phyloP scores from a whole-genome alignment of 345 rosid genomes.

The Eucalyptus curtisii region DNA sequence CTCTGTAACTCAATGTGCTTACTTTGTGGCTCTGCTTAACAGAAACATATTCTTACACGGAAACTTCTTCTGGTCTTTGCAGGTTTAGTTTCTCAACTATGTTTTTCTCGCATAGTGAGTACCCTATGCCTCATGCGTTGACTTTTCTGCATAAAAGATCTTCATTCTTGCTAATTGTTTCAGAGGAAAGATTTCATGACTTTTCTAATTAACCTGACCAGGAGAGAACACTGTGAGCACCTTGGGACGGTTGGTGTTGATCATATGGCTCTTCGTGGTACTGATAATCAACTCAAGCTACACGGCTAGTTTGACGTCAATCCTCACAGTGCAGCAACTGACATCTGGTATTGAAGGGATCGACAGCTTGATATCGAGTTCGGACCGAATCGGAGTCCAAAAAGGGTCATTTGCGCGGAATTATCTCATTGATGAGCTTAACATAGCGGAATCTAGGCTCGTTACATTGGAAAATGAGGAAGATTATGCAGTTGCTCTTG shows the following conservation, averaged over 20 bases:
- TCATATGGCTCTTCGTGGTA: constrained; percentile 89
- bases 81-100: constrained; percentile 99
- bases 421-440: constrained; percentile 77
- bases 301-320: constrained; percentile 93
- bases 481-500: constrained; percentile 44
- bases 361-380: constrained; percentile 51
- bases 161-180: background rate
- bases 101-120: constrained; percentile 98
- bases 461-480: constrained; percentile 29
- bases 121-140: background rate
- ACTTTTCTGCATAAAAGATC: background rate
- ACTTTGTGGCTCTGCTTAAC: background rate
- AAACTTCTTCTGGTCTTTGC: constrained; percentile 24
- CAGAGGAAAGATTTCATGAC: background rate
- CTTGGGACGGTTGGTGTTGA: constrained; percentile 71
- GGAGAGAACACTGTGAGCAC: constrained; percentile 91
- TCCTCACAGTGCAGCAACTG: constrained; percentile 84
- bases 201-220: constrained; percentile 9
- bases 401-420: constrained; percentile 78
- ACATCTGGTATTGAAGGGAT: constrained; percentile 74
- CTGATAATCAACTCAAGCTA: constrained; percentile 94
- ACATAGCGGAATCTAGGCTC: constrained; percentile 57
- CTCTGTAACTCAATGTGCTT: background rate
- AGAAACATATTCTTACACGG: background rate
- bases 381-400: constrained; percentile 75